Percentiles rank a stretch among this genome's conserved stretches.
Conservation (phyloP, 257 asterid species). For the Fraxinus pennsylvanica region DNA sequence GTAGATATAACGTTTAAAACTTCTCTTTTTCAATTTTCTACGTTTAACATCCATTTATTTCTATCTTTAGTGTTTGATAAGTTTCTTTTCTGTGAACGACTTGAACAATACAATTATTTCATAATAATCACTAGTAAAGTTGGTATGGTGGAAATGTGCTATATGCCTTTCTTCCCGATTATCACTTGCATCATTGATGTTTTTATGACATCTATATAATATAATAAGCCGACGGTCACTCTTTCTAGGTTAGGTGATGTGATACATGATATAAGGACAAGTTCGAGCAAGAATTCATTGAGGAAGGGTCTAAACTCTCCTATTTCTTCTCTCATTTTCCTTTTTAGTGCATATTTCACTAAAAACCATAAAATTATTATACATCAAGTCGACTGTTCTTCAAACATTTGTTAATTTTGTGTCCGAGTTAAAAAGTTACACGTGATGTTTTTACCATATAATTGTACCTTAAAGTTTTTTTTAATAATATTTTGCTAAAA, state of each 20-base stretch:
- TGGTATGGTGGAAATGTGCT: not conserved
- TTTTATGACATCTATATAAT: not conserved
- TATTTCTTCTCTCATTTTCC: no score
- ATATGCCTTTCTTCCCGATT: not conserved
- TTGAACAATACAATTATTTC: not conserved
- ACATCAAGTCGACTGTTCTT: no score
- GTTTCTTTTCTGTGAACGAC: not conserved
- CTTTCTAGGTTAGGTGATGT: conserved; percentile 43
- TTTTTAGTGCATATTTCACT: no score
- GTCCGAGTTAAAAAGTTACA: no score
- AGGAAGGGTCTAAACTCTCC: no score
- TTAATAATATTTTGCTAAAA: no score
- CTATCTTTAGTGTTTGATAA: not conserved
- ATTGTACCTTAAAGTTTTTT: no score
- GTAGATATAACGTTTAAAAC: not conserved
- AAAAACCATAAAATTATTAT: no score
- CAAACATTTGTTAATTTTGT: no score
- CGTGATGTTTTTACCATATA: no score
- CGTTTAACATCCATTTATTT: not conserved
- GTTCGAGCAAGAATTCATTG: no score
- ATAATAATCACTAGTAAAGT: not conserved
- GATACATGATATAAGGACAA: no score
- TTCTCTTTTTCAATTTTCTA: not conserved
- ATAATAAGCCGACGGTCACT: not conserved
- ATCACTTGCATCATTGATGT: not conserved